Evolutionary conservation across 2,329 filamentous ascomycete species (phyloP), one percentile per base, ranked within the genome.

Genomic region (Sporothrix inflata): DNA sequence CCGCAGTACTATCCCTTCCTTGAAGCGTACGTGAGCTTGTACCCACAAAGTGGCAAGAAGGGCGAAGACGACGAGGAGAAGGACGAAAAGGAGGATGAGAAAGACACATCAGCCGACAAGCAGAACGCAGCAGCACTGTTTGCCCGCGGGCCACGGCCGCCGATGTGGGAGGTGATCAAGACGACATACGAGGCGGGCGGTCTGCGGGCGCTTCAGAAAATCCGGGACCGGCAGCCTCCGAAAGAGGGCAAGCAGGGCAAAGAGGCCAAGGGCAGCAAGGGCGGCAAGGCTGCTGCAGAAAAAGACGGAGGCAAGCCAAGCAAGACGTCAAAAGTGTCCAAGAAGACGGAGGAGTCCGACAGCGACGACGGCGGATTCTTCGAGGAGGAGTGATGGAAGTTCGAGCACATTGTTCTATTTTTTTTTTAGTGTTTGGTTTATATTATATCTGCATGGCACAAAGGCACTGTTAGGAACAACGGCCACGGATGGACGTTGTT

Each of bases 131-230:
- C 83, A 76, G 80, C 80, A 61, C 77, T 79, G 63, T 82, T 83
- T 27, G 78, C 88, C 19, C 81, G 81, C n/a, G 79, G 82, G 5
- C 82, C 85, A 72, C 80, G 86, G 72, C 85, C 86, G 7, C 85
- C 87, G n/a, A 87, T 94, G 83, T 94, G 92, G 92, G 81, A 82
- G 19, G 81, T 85, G 16, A 86, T 95, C 21, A 91, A 92, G 81
- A 84, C 87, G 77, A 86, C 89, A 14, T 89, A 91, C 83, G 82
- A 84, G 70, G 83, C 88, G 49, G 89, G 89, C 7, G 89, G 89
- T 5, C 82, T 78, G 3, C 75, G 82, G 0, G 85, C 84, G 16
- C 78, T 92, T 69, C 84, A 87, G 73, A 81, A 78, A 69, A 77
- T 92, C 67, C 84, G 89, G 69, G 88, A 91, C 75, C 85, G 89